Conservation (phyloP, 495 filamentous ascomycete species). For the Lasiosphaeriaceae sp. region DNA sequence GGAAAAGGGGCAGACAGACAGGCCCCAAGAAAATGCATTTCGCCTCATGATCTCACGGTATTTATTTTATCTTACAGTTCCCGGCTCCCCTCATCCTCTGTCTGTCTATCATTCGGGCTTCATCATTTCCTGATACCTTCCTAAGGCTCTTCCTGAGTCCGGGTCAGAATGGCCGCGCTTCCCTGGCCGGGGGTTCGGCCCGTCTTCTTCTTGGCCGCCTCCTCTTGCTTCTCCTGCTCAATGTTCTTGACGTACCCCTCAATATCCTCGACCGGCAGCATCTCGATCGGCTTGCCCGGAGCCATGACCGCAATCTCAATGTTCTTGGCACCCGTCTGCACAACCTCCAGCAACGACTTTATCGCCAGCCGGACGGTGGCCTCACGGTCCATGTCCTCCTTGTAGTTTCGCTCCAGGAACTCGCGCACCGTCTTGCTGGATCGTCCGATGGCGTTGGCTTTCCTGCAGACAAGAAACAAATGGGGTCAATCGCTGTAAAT, state of each 20-base stretch:
- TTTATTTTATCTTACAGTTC: slow-evolving; percentile 3
- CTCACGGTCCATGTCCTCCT: slow-evolving; percentile 92
- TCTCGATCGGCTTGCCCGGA: slow-evolving; percentile 86
- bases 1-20: not conserved
- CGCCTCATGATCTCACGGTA: slow-evolving; percentile 1
- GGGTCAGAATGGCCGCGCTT: slow-evolving; percentile 72
- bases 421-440: slow-evolving; percentile 98
- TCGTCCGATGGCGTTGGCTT: slow-evolving; percentile 97
- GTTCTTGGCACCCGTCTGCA: slow-evolving; percentile 98
- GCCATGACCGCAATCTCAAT: slow-evolving; percentile 99
- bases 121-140: not conserved
- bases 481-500: not conserved
- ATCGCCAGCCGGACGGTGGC: slow-evolving; percentile 95
- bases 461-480: slow-evolving; percentile 53
- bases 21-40: not conserved
- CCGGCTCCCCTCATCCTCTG: too few species aligned
- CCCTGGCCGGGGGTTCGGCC: slow-evolving; percentile 72
- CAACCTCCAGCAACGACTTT: slow-evolving; percentile 95
- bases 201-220: slow-evolving; percentile 94
- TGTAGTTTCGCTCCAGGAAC: slow-evolving; percentile 97
- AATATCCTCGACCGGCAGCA: slow-evolving; percentile 92
- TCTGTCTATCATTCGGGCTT: too few species aligned
- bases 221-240: slow-evolving; percentile 98
- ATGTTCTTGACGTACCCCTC: slow-evolving; percentile 97
- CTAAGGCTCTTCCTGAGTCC: slow-evolving; percentile 47